Conservation (phyloP, 768 basidiomycete genomes). For the Macrolepiota fuliginosa region DNA sequence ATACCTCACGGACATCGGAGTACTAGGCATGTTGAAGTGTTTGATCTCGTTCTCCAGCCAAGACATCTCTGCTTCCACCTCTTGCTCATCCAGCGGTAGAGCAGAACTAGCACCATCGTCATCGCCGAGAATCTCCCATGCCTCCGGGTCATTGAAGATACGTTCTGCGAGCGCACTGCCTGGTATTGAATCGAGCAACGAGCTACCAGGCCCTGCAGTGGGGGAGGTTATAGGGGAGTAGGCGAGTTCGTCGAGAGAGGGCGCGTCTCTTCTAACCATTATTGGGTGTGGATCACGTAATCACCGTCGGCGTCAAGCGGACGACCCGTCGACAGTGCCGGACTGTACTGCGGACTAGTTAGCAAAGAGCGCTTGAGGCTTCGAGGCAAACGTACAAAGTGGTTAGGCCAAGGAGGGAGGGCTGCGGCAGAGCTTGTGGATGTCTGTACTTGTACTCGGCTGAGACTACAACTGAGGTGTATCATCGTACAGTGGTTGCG, state of each 20-base stretch:
- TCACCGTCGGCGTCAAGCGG: neutral
- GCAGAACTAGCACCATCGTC: slow-evolving; percentile 18
- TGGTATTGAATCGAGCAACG: slow-evolving; percentile 16
- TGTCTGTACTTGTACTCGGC: neutral
- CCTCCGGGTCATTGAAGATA: slow-evolving; percentile 42
- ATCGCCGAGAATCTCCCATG: slow-evolving; percentile 33
- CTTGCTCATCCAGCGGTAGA: slow-evolving; percentile 17
- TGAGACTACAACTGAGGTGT: neutral
- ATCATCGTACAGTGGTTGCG: neutral
- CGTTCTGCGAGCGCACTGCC: slow-evolving; percentile 39
- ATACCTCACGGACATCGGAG: neutral
- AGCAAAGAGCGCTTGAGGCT: neutral
- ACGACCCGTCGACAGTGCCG: neutral
- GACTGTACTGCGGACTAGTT: neutral
- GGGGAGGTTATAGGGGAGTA: slow-evolving; percentile 1
- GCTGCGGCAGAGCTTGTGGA: neutral
- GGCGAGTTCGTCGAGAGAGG: neutral
- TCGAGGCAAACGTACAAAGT: neutral
- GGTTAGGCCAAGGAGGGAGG: neutral
- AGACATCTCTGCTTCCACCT: slow-evolving; percentile 23
- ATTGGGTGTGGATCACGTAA: neutral
- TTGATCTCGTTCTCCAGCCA: slow-evolving; percentile 36
- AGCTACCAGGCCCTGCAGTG: neutral
- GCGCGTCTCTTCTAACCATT: neutral
- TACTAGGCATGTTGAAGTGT: slow-evolving; percentile 19